Conservation (phyloP, 2,329 filamentous ascomycete species). For the Ilyonectria destructans region DNA sequence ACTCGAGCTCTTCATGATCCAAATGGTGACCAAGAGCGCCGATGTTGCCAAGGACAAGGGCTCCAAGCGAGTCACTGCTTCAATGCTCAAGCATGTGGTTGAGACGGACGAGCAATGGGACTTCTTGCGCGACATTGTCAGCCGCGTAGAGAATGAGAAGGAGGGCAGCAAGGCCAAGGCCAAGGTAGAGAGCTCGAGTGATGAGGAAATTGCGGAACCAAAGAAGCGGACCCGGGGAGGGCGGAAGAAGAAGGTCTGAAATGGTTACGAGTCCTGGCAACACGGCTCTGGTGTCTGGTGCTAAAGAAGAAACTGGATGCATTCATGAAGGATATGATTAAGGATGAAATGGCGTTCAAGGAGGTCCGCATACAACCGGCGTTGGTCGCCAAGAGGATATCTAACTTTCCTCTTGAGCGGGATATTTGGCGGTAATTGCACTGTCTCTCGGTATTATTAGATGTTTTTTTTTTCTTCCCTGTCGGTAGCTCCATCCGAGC, state of each 20-base stretch:
- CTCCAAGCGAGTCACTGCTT: slow-evolving; percentile 90
- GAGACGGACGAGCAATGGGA: slow-evolving; percentile 93
- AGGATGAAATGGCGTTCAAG: slow-evolving; percentile 47
- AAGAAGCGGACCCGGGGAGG: slow-evolving; percentile 66
- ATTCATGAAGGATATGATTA: slow-evolving; percentile 49
- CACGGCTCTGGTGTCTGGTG: slow-evolving; percentile 2
- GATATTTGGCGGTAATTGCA: slow-evolving; percentile 38
- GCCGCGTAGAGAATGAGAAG: slow-evolving; percentile 80
- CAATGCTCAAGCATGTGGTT: slow-evolving; percentile 93
- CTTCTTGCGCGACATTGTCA: slow-evolving; percentile 92
- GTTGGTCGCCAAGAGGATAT: slow-evolving; percentile 45
- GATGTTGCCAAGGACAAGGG: slow-evolving; percentile 86
- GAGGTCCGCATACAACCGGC: slow-evolving; percentile 46
- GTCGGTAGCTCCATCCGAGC: slow-evolving; percentile 1
- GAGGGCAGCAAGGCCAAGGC: slow-evolving; percentile 58
- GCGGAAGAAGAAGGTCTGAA: slow-evolving; percentile 65
- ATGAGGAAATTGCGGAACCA: slow-evolving; percentile 64
- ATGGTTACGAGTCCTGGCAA: neutral
- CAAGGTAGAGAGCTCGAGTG: slow-evolving; percentile 69
- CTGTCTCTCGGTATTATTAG: slow-evolving; percentile 17
- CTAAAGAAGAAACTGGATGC: slow-evolving; percentile 25
- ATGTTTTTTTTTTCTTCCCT: slow-evolving; percentile 6
- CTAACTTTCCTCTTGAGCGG: slow-evolving; percentile 27
- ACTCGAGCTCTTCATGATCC: slow-evolving; percentile 97
- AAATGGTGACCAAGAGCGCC: slow-evolving; percentile 90